These are phyloP conservation scores for Sugiyamaella smithiae DNA, from an alignment of 805 yeast genomes.

Conservation along the genomic window DNA sequence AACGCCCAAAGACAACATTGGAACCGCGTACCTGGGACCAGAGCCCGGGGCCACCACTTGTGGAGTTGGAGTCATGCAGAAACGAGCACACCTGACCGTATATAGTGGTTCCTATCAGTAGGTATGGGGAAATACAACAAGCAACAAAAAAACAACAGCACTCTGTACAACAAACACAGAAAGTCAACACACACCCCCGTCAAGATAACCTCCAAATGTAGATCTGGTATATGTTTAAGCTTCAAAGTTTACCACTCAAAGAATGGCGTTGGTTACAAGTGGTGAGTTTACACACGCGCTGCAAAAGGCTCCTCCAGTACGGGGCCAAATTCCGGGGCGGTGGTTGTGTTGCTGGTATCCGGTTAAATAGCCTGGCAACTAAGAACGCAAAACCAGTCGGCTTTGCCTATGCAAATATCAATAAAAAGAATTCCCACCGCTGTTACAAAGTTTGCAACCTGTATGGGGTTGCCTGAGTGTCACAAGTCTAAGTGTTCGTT, in stretches of 20 bases:
- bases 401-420: neutral
- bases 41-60: constrained; percentile 2
- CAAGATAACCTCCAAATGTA: neutral
- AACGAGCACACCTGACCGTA: neutral
- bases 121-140: neutral
- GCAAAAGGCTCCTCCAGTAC: neutral
- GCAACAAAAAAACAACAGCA: neutral
- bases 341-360: neutral
- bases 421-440: neutral
- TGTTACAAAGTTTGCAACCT: neutral
- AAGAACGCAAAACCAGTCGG: neutral
- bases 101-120: neutral
- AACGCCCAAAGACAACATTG: constrained; percentile 15
- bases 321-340: too few species aligned
- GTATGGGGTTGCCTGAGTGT: neutral
- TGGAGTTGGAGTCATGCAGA: constrained; percentile 1
- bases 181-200: neutral
- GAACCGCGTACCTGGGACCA: constrained; percentile 2
- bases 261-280: too few species aligned
- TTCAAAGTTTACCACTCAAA: too few species aligned
- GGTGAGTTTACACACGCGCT: neutral
- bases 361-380: too few species aligned
- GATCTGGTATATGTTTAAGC: neutral
- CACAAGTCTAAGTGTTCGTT: neutral
- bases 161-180: neutral